Evolutionary conservation across 23 red algal species (phyloP).

Genomic region (Chondrus crispus): DNA sequence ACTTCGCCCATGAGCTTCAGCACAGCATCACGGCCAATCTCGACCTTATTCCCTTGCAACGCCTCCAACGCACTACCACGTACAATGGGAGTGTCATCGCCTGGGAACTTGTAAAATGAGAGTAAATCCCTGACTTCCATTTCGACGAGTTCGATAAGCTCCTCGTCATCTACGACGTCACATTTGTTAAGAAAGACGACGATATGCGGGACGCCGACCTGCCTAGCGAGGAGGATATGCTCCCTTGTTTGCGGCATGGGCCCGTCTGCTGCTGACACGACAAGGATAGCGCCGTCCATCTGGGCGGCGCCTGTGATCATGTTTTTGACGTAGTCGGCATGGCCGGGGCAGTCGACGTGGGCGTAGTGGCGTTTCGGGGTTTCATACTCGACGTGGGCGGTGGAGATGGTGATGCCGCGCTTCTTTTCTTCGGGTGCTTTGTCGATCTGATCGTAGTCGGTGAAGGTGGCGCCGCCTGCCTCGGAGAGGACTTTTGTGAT

Average conservation of each 20-base stretch:
- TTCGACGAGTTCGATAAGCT: constrained; percentile 94
- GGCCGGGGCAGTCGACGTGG: constrained; percentile 98
- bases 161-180: constrained; percentile 96
- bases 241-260: constrained; percentile 98
- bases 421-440: constrained; percentile 95
- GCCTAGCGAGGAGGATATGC: constrained; percentile 92
- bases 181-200: constrained; percentile 99
- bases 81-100: constrained; percentile 88
- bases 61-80: constrained; percentile 90
- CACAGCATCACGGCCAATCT: constrained; percentile 74
- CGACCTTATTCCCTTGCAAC: constrained; percentile 70
- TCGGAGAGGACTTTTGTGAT: constrained; percentile 97
- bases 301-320: constrained; percentile 97
- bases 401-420: constrained; percentile 95
- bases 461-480: constrained; percentile 86
- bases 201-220: constrained; percentile 97
- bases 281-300: constrained; percentile 97
- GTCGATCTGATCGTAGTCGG: constrained; percentile 97
- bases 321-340: constrained; percentile 99
- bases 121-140: constrained; percentile 98
- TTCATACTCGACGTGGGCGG: constrained; percentile 94
- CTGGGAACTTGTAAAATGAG: constrained; percentile 91
- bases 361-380: constrained; percentile 86
- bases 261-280: constrained; percentile 91
- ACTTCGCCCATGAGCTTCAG: constrained; percentile 85